Conservation (phyloP, 495 filamentous ascomycete genomes). For the Halenospora varia region DNA sequence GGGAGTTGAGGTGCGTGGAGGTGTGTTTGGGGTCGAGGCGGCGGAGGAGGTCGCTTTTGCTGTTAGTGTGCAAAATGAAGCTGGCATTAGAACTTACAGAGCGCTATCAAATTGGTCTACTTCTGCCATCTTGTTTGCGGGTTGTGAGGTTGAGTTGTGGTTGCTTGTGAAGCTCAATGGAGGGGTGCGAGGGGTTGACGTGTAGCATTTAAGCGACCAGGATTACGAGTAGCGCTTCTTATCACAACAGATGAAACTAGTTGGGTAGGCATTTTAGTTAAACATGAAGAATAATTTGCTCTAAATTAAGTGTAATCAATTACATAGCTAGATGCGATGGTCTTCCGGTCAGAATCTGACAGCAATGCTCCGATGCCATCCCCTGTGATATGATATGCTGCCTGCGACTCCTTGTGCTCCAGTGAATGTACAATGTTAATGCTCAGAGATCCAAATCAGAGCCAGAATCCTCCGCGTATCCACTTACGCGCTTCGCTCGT, state of each 20-base stretch:
- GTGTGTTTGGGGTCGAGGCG: conserved; percentile 94
- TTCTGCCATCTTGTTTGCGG: conserved; percentile 20
- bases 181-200: conserved; percentile 11
- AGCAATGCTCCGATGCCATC: not conserved
- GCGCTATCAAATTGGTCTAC: conserved; percentile 71
- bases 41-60: conserved; percentile 87
- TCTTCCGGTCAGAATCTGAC: not conserved
- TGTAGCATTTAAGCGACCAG: not conserved
- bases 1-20: conserved; percentile 72
- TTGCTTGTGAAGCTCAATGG: conserved; percentile 5
- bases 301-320: not conserved
- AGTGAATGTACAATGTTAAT: conserved; percentile 12
- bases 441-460: conserved; percentile 19
- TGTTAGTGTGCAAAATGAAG: conserved; percentile 7
- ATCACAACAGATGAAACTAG: not conserved
- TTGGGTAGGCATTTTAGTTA: not conserved
- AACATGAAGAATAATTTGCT: not conserved
- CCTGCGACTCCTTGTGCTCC: conserved; percentile 5
- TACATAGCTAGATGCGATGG: not conserved
- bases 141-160: conserved; percentile 3
- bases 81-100: conserved; percentile 54
- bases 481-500: conserved; percentile 25
- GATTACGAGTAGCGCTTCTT: not conserved
- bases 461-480: conserved; percentile 26
- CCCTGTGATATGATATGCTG: not conserved